phyloP scores from a whole-genome alignment of 768 basidiomycete genomes.

The Boletus rubropictus region DNA sequence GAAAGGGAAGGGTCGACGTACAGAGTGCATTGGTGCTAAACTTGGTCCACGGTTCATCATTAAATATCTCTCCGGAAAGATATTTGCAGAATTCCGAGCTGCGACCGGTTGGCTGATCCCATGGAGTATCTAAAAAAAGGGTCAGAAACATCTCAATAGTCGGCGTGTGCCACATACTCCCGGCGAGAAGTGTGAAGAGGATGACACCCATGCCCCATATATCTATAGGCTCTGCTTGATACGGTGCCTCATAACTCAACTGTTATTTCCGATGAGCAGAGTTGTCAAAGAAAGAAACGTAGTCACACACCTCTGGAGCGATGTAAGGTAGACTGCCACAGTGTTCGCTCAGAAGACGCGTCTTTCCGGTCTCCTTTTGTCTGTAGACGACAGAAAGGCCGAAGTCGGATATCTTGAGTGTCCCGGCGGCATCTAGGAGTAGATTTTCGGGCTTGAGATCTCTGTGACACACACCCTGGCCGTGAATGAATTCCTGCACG shows the following conservation, averaged over 20 bases:
- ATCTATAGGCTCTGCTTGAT: conserved; percentile 89
- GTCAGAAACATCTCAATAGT: background rate
- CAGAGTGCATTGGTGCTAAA: conserved; percentile 56
- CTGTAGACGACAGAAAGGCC: conserved; percentile 88
- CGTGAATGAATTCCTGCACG: conserved; percentile 73
- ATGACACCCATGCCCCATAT: conserved; percentile 96
- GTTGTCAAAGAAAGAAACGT: background rate
- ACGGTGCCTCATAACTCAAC: conserved; percentile 63
- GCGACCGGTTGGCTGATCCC: conserved; percentile 86
- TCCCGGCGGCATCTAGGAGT: conserved; percentile 75
- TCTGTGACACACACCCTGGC: conserved; percentile 88
- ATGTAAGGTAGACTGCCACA: conserved; percentile 94
- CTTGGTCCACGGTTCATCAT: conserved; percentile 73
- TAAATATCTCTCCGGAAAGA: conserved; percentile 64
- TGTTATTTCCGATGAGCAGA: conserved; percentile 23
- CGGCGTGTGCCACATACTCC: conserved; percentile 52
- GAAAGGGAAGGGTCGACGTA: conserved; percentile 33
- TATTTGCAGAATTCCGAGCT: conserved; percentile 80
- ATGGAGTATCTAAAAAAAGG: conserved; percentile 74
- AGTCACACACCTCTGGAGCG: conserved; percentile 73
- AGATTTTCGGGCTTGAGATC: conserved; percentile 97
- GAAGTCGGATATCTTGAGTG: conserved; percentile 93
- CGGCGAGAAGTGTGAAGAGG: conserved; percentile 81
- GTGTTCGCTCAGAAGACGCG: conserved; percentile 66
- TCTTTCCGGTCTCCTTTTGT: conserved; percentile 75